phyloP scores from a whole-genome alignment of 345 rosid genomes.

The Citrus trifoliata region DNA sequence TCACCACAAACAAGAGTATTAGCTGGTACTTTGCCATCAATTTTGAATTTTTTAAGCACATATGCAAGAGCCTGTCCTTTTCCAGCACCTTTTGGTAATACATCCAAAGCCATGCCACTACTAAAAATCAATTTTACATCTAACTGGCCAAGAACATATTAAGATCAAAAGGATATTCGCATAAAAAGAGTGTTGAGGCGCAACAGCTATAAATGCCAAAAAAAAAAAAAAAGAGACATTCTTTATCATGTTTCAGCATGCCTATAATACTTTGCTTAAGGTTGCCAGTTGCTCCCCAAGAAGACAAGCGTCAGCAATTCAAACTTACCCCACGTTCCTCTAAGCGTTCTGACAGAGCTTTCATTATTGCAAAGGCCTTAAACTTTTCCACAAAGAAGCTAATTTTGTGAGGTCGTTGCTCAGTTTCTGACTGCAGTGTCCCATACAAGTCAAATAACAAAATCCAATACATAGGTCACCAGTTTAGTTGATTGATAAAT shows the following conservation, averaged over 20 bases:
- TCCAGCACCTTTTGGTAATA: slow-evolving; percentile 94
- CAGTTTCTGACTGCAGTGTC: slow-evolving; percentile 70
- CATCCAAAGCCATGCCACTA: slow-evolving; percentile 93
- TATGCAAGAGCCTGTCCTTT: slow-evolving; percentile 98
- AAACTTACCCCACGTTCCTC: slow-evolving; percentile 65
- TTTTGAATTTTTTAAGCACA: slow-evolving; percentile 66
- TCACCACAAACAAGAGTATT: slow-evolving; percentile 96
- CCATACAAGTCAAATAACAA: slow-evolving; percentile 14
- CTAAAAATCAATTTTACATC: slow-evolving; percentile 90
- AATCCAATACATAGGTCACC: slow-evolving; percentile 2
- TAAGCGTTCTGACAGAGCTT: slow-evolving; percentile 46
- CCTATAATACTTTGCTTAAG: not conserved
- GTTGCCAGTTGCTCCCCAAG: too few relatives aligned
- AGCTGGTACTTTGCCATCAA: slow-evolving; percentile 61
- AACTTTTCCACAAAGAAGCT: slow-evolving; percentile 83
- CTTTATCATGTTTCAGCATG: not conserved
- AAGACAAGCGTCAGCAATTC: too few relatives aligned
- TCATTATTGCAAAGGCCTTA: slow-evolving; percentile 64
- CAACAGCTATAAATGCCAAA: not conserved
- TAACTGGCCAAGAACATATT: slow-evolving; percentile 45
- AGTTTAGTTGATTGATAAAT: not conserved
- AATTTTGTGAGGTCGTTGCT: slow-evolving; percentile 84
- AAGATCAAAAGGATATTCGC: too few relatives aligned
- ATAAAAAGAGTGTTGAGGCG: too few relatives aligned
- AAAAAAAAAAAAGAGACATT: not conserved